Percentiles rank a stretch among this genome's conserved stretches.
These are phyloP conservation scores for Gossypium lobatum DNA, from an alignment of 441 rosid genomes.

Conservation along the genomic window DNA sequence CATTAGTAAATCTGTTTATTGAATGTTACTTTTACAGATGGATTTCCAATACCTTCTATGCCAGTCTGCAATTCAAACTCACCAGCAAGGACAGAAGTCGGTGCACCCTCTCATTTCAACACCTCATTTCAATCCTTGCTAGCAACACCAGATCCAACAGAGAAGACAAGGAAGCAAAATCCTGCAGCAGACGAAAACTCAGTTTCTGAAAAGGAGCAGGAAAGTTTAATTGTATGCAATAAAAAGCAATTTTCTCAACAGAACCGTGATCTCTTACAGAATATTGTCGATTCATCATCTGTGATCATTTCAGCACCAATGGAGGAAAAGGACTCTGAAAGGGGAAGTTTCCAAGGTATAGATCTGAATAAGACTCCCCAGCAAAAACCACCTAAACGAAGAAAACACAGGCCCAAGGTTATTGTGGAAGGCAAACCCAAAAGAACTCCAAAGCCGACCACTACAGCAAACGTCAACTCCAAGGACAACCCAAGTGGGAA, in stretches of 20 bases:
- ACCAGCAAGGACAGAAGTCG: slow-evolving; percentile 40
- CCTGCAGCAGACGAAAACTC: slow-evolving; percentile 16
- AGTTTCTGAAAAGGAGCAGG: slow-evolving; percentile 29
- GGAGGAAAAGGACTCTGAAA: slow-evolving; percentile 27
- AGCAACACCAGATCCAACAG: slow-evolving; percentile 28
- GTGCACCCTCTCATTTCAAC: slow-evolving; percentile 24
- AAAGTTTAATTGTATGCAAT: slow-evolving; percentile 14
- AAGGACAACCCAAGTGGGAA: slow-evolving; percentile 38
- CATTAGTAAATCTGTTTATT: slow-evolving; percentile 7
- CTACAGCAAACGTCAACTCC: slow-evolving; percentile 23
- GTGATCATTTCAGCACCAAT: slow-evolving; percentile 30
- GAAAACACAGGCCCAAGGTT: slow-evolving; percentile 88
- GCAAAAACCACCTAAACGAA: slow-evolving; percentile 57
- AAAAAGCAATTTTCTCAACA: slow-evolving; percentile 23
- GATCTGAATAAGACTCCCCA: slow-evolving; percentile 80
- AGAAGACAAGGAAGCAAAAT: slow-evolving; percentile 19
- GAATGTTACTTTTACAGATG: slow-evolving; percentile 40
- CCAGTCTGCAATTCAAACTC: slow-evolving; percentile 41
- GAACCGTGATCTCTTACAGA: slow-evolving; percentile 31
- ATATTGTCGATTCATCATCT: slow-evolving; percentile 38
- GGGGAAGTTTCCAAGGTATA: slow-evolving; percentile 32
- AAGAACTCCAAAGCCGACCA: slow-evolving; percentile 38
- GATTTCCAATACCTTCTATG: slow-evolving; percentile 31
- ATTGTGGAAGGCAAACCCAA: slow-evolving; percentile 59
- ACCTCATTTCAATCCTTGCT: slow-evolving; percentile 32